Conservation (phyloP, 2,329 filamentous ascomycete species). For the Teratosphaeria pseudoeucalypti region DNA sequence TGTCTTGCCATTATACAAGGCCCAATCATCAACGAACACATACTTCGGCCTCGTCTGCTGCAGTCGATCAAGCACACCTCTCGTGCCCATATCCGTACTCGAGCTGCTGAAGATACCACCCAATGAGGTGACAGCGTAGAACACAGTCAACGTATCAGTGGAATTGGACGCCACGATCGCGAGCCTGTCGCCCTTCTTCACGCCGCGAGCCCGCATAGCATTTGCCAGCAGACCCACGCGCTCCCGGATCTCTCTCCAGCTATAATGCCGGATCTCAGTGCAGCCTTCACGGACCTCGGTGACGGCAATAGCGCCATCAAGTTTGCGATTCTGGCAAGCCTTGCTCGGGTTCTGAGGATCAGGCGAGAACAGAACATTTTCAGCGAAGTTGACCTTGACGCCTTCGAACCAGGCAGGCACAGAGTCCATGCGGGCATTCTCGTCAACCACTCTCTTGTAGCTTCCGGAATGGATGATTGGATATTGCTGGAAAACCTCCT, state of each 20-base stretch:
- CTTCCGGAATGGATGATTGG: slow-evolving; percentile 54
- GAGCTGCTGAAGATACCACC: slow-evolving; percentile 67
- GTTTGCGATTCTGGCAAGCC: slow-evolving; percentile 51
- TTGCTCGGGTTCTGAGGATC: slow-evolving; percentile 33
- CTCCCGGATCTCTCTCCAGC: slow-evolving; percentile 56
- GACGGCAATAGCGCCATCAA: slow-evolving; percentile 58
- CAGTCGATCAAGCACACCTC: slow-evolving; percentile 64
- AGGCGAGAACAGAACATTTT: slow-evolving; percentile 62
- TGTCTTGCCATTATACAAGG: slow-evolving; percentile 68
- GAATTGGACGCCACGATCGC: slow-evolving; percentile 67
- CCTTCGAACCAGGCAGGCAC: slow-evolving; percentile 72
- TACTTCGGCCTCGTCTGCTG: slow-evolving; percentile 66
- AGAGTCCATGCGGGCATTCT: slow-evolving; percentile 56
- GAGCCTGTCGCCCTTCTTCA: slow-evolving; percentile 61
- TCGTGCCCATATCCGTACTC: slow-evolving; percentile 74
- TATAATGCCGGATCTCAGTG: slow-evolving; percentile 42
- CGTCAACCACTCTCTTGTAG: slow-evolving; percentile 49
- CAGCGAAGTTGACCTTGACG: slow-evolving; percentile 63
- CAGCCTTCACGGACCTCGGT: slow-evolving; percentile 64
- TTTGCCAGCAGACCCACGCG: slow-evolving; percentile 51
- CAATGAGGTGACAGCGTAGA: slow-evolving; percentile 58
- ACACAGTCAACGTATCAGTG: slow-evolving; percentile 61
- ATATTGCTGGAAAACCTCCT: slow-evolving; percentile 49
- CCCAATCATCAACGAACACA: slow-evolving; percentile 74
- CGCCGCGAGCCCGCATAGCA: slow-evolving; percentile 56